These are phyloP conservation scores for Termitomyces sp. DNA, from an alignment of 768 basidiomycete genomes.

Conservation along the genomic window DNA sequence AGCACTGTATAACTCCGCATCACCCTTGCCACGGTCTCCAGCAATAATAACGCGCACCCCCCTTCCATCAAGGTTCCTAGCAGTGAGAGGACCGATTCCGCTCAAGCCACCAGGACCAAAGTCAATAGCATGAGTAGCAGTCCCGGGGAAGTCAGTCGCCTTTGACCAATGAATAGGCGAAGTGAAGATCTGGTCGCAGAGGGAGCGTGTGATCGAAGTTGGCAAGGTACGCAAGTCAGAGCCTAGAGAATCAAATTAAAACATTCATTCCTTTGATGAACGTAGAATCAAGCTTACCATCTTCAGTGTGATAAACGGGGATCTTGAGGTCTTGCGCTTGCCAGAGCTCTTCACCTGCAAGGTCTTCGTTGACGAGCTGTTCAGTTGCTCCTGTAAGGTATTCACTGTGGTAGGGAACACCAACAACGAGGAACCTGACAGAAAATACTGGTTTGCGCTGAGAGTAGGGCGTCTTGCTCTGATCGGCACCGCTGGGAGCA, in stretches of 20 bases:
- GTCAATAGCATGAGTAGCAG: conserved; percentile 92
- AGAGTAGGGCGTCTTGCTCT: conserved; percentile 90
- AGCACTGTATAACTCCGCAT: conserved; percentile 77
- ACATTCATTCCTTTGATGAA: background rate
- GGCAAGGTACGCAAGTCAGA: conserved; percentile 69
- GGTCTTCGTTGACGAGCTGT: conserved; percentile 69
- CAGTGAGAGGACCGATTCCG: conserved; percentile 89
- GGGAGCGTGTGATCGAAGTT: conserved; percentile 77
- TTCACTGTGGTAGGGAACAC: conserved; percentile 91
- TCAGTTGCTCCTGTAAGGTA: conserved; percentile 75
- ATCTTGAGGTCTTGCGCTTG: conserved; percentile 60
- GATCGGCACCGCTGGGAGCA: conserved; percentile 82
- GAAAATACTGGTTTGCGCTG: conserved; percentile 93
- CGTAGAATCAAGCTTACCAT: conserved; percentile 50
- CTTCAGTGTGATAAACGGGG: conserved; percentile 89
- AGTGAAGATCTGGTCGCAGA: conserved; percentile 93
- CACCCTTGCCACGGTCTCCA: conserved; percentile 87
- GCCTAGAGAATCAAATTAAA: conserved; percentile 37
- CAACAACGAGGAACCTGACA: conserved; percentile 90
- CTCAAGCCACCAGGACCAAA: conserved; percentile 94
- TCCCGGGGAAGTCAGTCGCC: conserved; percentile 84
- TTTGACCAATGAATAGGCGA: conserved; percentile 89
- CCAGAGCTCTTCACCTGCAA: conserved; percentile 74
- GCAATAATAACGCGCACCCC: conserved; percentile 87
- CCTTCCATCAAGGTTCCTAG: conserved; percentile 86